A percentile compares a stretch with the other conserved stretches of the same genome.
Evolutionary conservation across 164 flowering plant genomes (phyloP).

Genomic region (Vitis riparia): DNA sequence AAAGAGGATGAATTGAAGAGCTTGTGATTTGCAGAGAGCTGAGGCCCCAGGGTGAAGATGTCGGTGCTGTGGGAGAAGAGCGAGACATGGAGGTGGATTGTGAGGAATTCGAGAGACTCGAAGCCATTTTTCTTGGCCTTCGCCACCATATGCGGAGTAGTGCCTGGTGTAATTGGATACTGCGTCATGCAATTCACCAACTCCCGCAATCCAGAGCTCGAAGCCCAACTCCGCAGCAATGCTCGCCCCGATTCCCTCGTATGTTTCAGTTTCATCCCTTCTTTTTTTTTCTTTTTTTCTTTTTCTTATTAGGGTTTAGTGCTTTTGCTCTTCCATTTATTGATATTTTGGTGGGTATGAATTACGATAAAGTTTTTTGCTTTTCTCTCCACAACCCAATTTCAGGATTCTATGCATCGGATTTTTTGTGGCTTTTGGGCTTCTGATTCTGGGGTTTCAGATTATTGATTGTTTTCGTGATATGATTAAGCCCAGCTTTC

Average conservation of each 20-base stretch:
- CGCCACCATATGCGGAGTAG: slow-evolving; percentile 82
- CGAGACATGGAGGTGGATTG: slow-evolving; percentile 82
- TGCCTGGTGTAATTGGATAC: slow-evolving; percentile 85
- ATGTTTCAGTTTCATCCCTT: slow-evolving; percentile 2
- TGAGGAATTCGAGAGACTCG: slow-evolving; percentile 69
- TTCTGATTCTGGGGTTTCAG: too few species aligned
- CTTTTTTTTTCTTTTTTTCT: background rate
- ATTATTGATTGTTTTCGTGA: too few species aligned
- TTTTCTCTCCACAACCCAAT: too few species aligned
- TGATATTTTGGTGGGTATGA: too few species aligned
- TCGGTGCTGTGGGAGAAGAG: slow-evolving; percentile 80
- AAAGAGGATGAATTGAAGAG: too few species aligned
- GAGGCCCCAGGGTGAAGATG: slow-evolving; percentile 28
- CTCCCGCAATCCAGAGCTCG: slow-evolving; percentile 67
- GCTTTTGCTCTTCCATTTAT: too few species aligned
- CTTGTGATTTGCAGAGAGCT: slow-evolving; percentile 3
- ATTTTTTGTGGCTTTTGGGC: too few species aligned
- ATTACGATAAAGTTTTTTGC: too few species aligned
- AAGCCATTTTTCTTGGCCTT: slow-evolving; percentile 89
- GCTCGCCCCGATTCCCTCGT: slow-evolving; percentile 81
- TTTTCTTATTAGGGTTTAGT: background rate
- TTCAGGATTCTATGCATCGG: too few species aligned
- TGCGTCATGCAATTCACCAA: slow-evolving; percentile 81
- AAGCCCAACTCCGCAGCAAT: slow-evolving; percentile 72
- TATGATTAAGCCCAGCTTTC: too few species aligned